These are phyloP conservation scores for Neophaeococcomyces mojaviensis DNA, from an alignment of 2,329 filamentous ascomycete genomes.

Conservation along the genomic window DNA sequence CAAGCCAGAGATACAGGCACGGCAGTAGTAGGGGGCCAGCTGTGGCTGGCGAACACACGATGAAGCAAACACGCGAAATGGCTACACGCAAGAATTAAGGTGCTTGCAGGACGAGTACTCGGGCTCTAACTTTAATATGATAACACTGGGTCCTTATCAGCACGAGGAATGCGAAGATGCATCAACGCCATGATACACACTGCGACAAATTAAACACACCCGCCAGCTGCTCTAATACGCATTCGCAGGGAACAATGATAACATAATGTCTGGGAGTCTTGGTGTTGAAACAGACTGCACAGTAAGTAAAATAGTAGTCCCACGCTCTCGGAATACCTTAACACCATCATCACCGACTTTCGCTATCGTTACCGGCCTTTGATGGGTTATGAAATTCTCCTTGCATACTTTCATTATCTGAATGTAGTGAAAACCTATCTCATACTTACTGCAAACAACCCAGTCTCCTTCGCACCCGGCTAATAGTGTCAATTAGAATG, in stretches of 20 bases:
- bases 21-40: too few species aligned
- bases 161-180: too few species aligned
- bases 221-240: conserved; percentile 54
- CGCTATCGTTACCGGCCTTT: conserved; percentile 52
- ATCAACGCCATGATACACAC: too few species aligned
- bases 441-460: conserved; percentile 60
- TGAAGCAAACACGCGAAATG: too few species aligned
- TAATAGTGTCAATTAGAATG: conserved; percentile 53
- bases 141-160: too few species aligned
- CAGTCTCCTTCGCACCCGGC: conserved; percentile 55
- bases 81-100: too few species aligned
- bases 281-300: conserved; percentile 63
- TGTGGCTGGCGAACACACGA: too few species aligned
- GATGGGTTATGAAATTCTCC: conserved; percentile 55
- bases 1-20: too few species aligned
- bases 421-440: conserved; percentile 67
- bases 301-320: conserved; percentile 70
- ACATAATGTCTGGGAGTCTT: conserved; percentile 68
- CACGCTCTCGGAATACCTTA: conserved; percentile 7
- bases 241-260: conserved; percentile 54
- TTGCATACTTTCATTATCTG: conserved; percentile 62
- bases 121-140: too few species aligned
- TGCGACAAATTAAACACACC: too few species aligned
- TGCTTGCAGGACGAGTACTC: too few species aligned
- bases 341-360: conserved; percentile 57